These are phyloP conservation scores for Fusarium torreyae DNA, from an alignment of 2,329 filamentous ascomycete genomes.

Conservation along the genomic window DNA sequence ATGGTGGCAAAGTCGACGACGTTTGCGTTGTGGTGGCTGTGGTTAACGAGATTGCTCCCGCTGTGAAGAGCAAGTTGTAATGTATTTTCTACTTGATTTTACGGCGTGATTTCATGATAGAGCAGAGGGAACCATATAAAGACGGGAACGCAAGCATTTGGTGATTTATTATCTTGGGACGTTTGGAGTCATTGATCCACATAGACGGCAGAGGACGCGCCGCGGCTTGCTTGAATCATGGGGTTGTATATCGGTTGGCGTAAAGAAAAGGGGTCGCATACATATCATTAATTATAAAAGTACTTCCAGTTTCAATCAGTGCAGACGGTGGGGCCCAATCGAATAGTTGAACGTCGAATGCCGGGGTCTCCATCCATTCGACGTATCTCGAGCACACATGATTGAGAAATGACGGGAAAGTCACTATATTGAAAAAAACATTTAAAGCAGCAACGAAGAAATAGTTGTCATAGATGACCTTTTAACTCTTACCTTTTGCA, in stretches of 20 bases:
- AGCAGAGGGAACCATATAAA: constrained; percentile 46
- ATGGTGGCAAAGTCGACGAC: constrained; percentile 95
- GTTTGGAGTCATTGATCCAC: constrained; percentile 49
- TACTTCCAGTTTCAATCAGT: constrained; percentile 1
- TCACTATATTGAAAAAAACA: too few relatives aligned
- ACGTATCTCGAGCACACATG: too few relatives aligned
- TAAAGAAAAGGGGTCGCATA: constrained; percentile 35
- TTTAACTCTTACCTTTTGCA: not conserved
- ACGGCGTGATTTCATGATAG: constrained; percentile 46
- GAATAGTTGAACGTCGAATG: too few relatives aligned
- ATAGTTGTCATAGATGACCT: too few relatives aligned
- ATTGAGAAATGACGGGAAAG: too few relatives aligned
- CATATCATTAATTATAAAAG: constrained; percentile 40
- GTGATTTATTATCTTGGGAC: constrained; percentile 42
- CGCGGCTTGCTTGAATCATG: constrained; percentile 34
- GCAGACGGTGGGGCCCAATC: too few relatives aligned
- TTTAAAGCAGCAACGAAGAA: too few relatives aligned
- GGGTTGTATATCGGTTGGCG: constrained; percentile 43
- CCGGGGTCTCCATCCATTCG: too few relatives aligned
- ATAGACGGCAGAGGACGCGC: constrained; percentile 36
- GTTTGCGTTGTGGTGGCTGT: constrained; percentile 89
- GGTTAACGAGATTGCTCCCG: constrained; percentile 73
- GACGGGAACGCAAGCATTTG: constrained; percentile 48
- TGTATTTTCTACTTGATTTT: constrained; percentile 32
- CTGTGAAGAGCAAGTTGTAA: constrained; percentile 55